A percentile compares a stretch with the other conserved stretches of the same genome.
These are phyloP conservation scores for Pythium brassicae DNA, from an alignment of 352 stramenopile species.

Conservation along the genomic window DNA sequence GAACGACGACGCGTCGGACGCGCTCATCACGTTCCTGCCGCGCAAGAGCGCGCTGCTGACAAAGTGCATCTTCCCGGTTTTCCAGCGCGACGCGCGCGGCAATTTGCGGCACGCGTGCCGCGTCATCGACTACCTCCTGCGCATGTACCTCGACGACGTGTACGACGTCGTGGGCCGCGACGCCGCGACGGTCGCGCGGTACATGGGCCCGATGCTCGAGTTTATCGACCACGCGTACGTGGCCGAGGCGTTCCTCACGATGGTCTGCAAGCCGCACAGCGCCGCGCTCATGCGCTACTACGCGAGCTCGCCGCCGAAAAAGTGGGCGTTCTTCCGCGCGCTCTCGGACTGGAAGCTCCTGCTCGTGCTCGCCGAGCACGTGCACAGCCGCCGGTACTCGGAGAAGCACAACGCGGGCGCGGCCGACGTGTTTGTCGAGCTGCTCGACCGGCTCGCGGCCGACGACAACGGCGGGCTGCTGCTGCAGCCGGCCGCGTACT, in stretches of 20 bases:
- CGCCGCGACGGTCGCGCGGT: conserved; percentile 54
- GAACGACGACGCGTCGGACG: conserved; percentile 78
- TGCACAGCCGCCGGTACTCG: conserved; percentile 56
- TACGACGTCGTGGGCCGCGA: conserved; percentile 78
- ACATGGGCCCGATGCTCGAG: conserved; percentile 83
- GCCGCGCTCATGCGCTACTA: conserved; percentile 69
- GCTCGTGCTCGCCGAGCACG: conserved; percentile 75
- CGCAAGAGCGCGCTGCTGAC: conserved; percentile 79
- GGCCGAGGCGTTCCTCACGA: conserved; percentile 81
- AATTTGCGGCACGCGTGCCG: conserved; percentile 86
- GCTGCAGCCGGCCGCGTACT: conserved; percentile 82
- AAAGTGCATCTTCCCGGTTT: conserved; percentile 77
- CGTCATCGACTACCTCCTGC: conserved; percentile 83
- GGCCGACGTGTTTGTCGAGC: conserved; percentile 86
- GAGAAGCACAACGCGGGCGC: conserved; percentile 75
- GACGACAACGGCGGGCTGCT: conserved; percentile 88
- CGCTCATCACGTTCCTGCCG: conserved; percentile 73
- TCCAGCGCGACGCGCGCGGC: conserved; percentile 58
- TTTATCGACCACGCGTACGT: conserved; percentile 81
- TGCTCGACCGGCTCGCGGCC: conserved; percentile 80
- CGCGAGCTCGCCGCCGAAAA: conserved; percentile 59
- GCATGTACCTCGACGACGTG: conserved; percentile 84
- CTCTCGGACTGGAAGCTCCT: conserved; percentile 88
- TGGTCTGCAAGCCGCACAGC: conserved; percentile 85
- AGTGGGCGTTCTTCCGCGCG: conserved; percentile 85